Base-by-base conservation (phyloP, 768 basidiomycete species). In the Russula compacta region DNA sequence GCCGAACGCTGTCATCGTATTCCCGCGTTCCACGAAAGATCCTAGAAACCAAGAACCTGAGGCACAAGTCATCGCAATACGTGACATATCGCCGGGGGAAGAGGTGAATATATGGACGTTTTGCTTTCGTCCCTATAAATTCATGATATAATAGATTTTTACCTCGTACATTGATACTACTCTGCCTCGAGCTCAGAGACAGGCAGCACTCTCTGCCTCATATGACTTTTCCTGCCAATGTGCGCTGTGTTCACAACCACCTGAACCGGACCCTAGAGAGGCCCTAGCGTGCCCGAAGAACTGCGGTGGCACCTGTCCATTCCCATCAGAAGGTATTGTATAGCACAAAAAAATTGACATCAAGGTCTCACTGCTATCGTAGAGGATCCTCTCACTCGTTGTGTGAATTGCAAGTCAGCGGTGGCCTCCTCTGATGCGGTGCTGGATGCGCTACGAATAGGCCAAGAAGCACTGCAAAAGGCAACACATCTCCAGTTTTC, bases 1-100 rank as follows among this genome's bases (percentile, higher is more conserved):
- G 21, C 91, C 92, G 0, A 95, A 97, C 69, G 92, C 88, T 0
- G 90, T 87, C 36, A 81, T 95, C n/a, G 90, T 98, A 4, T 98
- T 95, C 69, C 94, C 95, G 52, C 77, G 82, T 4, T 70, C 78
- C 3, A 70, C 77, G 5, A 70, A 68, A 12, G 63, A 70, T 14
- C 66, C 72, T 1, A 60, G 67, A 0, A 67, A 59, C 19, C 72
- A 78, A 32, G 86, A 87, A 68, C 83, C 88, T 0, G 61, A 81
- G 33, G 79, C 93, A 82, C 81, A 88, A 40, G 78, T 97, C 11
- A 72, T 94, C 12, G 84, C 87, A 0, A 71, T 98, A 32, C 81
- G 79, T 53, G 75, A 81, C 14, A 86, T 98, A 38, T 53, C 65
- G 2, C 70, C 77, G 0, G 83, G 77, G 7, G 86, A 95, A 71